These are phyloP conservation scores for Chaetomiaceae sp. DNA, from an alignment of 2,329 filamentous ascomycete genomes.

Conservation along the genomic window DNA sequence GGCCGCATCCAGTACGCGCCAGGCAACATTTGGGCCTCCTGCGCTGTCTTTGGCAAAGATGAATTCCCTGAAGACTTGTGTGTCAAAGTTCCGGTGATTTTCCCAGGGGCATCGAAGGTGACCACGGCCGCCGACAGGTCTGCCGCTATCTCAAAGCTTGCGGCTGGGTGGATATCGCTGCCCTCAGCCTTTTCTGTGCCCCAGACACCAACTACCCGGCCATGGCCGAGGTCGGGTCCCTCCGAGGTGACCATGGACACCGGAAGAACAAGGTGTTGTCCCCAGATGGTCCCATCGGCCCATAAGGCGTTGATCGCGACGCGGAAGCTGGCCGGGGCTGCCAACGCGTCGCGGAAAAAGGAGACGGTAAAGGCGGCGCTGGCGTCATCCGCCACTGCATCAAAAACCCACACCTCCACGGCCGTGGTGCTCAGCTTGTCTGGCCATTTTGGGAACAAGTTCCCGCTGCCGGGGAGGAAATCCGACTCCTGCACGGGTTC, in stretches of 20 bases:
- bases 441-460: not conserved
- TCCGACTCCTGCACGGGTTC: not conserved
- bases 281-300: not conserved
- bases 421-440: not conserved
- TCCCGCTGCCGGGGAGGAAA: not conserved
- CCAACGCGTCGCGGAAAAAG: not conserved
- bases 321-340: not conserved
- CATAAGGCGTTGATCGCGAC: not conserved
- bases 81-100: not conserved
- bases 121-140: not conserved
- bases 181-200: not conserved
- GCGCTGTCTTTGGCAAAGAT: not conserved
- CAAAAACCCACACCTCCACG: not conserved
- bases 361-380: not conserved
- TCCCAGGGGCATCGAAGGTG: not conserved
- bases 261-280: not conserved
- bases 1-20: not conserved
- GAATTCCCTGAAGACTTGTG: not conserved
- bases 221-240: not conserved
- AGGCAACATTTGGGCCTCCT: not conserved
- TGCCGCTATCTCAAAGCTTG: not conserved
- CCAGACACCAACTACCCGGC: not conserved
- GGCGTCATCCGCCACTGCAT: not conserved
- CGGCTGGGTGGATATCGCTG: not conserved
- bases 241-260: not conserved